These are phyloP conservation scores for Trichoderma koningiopsis DNA, from an alignment of 2,329 filamentous ascomycete species.

Conservation along the genomic window DNA sequence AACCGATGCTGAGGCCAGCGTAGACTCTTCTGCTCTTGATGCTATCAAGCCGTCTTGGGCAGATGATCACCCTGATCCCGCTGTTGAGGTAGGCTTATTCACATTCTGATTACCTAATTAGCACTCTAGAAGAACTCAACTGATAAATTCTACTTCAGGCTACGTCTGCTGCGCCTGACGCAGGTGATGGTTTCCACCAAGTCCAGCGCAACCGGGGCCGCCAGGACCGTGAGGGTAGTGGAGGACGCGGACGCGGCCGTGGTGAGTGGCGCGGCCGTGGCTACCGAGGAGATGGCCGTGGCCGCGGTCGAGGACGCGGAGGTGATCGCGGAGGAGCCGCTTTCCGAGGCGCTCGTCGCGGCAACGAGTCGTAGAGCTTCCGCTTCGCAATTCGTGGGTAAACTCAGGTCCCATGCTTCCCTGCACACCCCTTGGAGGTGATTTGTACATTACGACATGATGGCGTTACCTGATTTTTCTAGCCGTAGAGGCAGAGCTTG, in stretches of 20 bases:
- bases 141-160: conserved; percentile 29
- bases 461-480: conserved; percentile 40
- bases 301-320: conserved; percentile 40
- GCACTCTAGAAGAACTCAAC: background rate
- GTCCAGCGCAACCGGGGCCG: conserved; percentile 64
- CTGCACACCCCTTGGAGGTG: conserved; percentile 37
- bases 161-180: conserved; percentile 45
- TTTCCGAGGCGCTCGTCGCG: conserved; percentile 43
- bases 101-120: background rate
- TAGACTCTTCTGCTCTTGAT: conserved; percentile 38
- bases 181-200: conserved; percentile 71
- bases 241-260: conserved; percentile 48
- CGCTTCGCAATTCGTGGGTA: conserved; percentile 33
- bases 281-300: conserved; percentile 51
- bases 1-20: conserved; percentile 70
- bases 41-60: conserved; percentile 72
- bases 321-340: conserved; percentile 43
- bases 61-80: conserved; percentile 69
- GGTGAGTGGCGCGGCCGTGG: conserved; percentile 56
- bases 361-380: conserved; percentile 43
- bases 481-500: conserved; percentile 33
- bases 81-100: conserved; percentile 44
- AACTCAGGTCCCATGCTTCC: conserved; percentile 35
- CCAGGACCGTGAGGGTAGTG: conserved; percentile 54
- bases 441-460: conserved; percentile 46